These are phyloP conservation scores for Astrothelium macrocarpum DNA, from an alignment of 495 filamentous ascomycete species.

Conservation along the genomic window DNA sequence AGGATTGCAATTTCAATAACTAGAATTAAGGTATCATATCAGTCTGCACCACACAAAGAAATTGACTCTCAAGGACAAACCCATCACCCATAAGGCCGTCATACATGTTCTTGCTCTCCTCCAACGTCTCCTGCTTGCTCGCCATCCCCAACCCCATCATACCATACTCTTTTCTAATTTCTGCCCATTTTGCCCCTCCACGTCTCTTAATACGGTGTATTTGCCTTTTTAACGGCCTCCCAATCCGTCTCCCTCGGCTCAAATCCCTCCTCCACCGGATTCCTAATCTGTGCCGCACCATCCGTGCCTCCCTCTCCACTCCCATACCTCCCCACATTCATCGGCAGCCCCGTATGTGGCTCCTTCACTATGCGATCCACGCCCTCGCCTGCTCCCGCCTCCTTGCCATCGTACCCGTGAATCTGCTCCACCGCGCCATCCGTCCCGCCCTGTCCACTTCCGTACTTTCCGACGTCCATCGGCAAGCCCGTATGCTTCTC, in stretches of 20 bases:
- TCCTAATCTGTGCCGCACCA: conserved; percentile 11
- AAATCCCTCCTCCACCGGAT: neutral
- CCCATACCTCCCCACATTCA: conserved; percentile 27
- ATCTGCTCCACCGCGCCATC: conserved; percentile 11
- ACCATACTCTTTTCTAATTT: too few species aligned
- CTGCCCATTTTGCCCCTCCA: too few species aligned
- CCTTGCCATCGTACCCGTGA: neutral
- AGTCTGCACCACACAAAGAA: neutral
- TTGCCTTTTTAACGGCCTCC: conserved; percentile 22
- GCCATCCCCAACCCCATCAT: too few species aligned
- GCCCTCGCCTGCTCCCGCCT: neutral
- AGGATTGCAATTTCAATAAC: too few species aligned
- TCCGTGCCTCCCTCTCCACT: conserved; percentile 24
- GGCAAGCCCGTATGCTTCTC: conserved; percentile 20
- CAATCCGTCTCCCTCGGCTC: conserved; percentile 15
- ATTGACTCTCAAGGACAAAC: neutral
- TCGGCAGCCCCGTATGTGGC: conserved; percentile 26
- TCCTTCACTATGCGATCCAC: conserved; percentile 19
- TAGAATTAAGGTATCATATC: conserved; percentile 4
- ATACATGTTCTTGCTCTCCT: too few species aligned
- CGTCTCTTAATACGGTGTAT: conserved; percentile 21
- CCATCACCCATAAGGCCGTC: too few species aligned
- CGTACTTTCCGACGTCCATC: conserved; percentile 24
- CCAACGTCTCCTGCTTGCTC: too few species aligned
- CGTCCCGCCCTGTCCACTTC: conserved; percentile 19